phyloP scores from a whole-genome alignment of 108 stramenopile genomes.

The Fragilaria radians region DNA sequence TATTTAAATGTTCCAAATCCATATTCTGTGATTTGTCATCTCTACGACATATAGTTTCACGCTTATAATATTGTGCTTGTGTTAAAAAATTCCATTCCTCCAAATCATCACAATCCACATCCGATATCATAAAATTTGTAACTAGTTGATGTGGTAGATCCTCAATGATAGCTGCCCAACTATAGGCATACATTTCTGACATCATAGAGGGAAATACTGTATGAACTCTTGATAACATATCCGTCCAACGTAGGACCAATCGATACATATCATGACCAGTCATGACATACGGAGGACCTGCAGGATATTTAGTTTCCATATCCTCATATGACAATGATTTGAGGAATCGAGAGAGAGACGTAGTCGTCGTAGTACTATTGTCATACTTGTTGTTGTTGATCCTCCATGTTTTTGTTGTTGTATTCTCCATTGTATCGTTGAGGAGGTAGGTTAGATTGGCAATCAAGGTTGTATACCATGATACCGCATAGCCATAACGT shows the following conservation, averaged over 20 bases:
- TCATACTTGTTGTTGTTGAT: not conserved
- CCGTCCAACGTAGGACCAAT: conserved; percentile 19
- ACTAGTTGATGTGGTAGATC: conserved; percentile 45
- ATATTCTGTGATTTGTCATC: conserved; percentile 8
- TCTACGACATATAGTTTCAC: conserved; percentile 1
- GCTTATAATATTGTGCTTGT: conserved; percentile 5
- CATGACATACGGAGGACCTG: conserved; percentile 17
- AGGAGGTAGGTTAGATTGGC: conserved; percentile 24
- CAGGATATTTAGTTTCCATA: conserved; percentile 20
- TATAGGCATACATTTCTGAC: conserved; percentile 79
- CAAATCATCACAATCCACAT: conserved; percentile 1
- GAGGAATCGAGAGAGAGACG: conserved; percentile 35
- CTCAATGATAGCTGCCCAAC: conserved; percentile 57
- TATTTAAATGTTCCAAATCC: too few relatives aligned
- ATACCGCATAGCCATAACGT: conserved; percentile 61
- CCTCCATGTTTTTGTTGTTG: too few relatives aligned
- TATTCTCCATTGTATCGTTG: too few relatives aligned
- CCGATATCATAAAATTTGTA: conserved; percentile 44
- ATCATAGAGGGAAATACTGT: conserved; percentile 23
- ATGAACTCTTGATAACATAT: conserved; percentile 18
- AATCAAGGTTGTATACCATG: conserved; percentile 47
- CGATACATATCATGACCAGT: conserved; percentile 30
- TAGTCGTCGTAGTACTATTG: not conserved
- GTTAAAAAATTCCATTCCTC: conserved; percentile 21
- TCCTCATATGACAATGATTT: conserved; percentile 19